Percentiles rank a stretch among this genome's conserved stretches.
phyloP scores from a whole-genome alignment of 176 grass and related monocot genomes.

The Musa itinerans region DNA sequence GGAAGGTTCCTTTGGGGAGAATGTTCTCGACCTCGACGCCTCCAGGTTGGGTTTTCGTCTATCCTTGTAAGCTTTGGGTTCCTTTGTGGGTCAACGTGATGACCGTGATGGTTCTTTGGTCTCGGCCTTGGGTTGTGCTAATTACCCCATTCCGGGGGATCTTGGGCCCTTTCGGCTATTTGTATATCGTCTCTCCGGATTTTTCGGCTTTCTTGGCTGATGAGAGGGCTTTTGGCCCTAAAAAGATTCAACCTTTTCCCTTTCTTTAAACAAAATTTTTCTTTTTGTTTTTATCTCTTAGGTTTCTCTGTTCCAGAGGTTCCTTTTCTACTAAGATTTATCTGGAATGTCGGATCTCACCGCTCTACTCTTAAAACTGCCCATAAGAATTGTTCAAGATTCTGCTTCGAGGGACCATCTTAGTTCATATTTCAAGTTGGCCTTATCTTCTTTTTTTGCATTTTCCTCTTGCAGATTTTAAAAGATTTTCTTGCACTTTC shows the following conservation, averaged over 20 bases:
- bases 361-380: no score
- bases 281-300: no score
- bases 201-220: background rate
- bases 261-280: background rate
- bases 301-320: no score
- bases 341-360: no score
- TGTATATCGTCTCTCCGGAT: no score
- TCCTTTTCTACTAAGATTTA: no score
- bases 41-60: slow-evolving; percentile 6
- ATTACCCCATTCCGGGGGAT: background rate
- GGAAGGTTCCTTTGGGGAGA: slow-evolving; percentile 11
- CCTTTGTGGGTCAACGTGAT: background rate
- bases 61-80: background rate
- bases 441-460: no score
- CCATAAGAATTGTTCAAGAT: no score
- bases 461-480: no score
- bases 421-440: no score
- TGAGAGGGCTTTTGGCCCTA: background rate
- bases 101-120: background rate
- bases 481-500: no score
- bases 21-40: background rate
- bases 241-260: background rate
- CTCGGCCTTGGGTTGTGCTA: background rate
- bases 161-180: background rate
- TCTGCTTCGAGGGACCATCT: no score